Conservation (phyloP, 352 stramenopile genomes). For the Globisporangium solare region DNA sequence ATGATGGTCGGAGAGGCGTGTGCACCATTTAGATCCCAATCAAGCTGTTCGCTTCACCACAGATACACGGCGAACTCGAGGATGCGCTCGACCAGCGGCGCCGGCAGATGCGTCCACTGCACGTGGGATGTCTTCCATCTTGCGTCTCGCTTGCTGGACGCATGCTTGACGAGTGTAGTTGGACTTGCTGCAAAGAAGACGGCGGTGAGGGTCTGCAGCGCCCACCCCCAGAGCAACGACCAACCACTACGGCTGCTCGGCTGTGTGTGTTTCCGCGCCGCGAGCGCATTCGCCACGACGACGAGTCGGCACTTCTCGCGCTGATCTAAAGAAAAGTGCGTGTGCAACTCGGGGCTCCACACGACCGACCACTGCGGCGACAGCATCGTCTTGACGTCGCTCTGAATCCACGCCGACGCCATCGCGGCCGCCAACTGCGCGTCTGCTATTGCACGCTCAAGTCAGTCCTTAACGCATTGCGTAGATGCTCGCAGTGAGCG, state of each 20-base stretch:
- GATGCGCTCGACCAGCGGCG: constrained; percentile 40
- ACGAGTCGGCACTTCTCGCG: constrained; percentile 59
- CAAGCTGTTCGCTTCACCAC: constrained; percentile 30
- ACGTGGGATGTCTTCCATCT: constrained; percentile 7
- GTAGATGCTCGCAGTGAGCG: too few species aligned
- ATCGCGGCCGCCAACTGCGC: constrained; percentile 19
- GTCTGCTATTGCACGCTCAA: constrained; percentile 16
- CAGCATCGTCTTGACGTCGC: constrained; percentile 40
- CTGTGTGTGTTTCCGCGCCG: constrained; percentile 10
- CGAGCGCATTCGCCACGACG: constrained; percentile 43
- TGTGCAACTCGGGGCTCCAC: constrained; percentile 51
- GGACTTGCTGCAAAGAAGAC: too few species aligned
- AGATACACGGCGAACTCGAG: constrained; percentile 57
- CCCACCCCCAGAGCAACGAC: too few species aligned
- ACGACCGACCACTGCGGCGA: constrained; percentile 47
- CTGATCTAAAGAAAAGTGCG: constrained; percentile 42
- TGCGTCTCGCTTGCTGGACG: too few species aligned
- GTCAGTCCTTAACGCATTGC: neutral
- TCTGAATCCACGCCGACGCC: constrained; percentile 26
- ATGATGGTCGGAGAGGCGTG: neutral
- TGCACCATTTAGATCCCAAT: too few species aligned
- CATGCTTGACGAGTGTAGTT: too few species aligned
- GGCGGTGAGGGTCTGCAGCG: too few species aligned
- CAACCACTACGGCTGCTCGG: too few species aligned
- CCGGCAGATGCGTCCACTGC: constrained; percentile 41